phyloP scores from a whole-genome alignment of 805 yeast species.

The Soucietia sequanensis region DNA sequence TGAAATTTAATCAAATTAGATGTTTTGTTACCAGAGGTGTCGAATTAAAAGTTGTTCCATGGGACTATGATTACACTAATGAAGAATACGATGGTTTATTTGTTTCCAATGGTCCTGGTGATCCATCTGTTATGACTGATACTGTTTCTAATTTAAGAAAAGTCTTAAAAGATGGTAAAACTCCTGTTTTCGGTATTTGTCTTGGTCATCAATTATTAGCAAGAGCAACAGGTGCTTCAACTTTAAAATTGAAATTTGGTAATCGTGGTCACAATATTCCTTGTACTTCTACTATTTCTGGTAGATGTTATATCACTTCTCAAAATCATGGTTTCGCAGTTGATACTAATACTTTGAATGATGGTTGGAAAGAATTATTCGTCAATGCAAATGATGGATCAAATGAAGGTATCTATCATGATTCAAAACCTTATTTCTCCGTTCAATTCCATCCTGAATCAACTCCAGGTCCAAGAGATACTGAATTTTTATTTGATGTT shows the following conservation, averaged over 20 bases:
- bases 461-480: conserved; percentile 98
- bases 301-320: conserved; percentile 96
- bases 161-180: conserved; percentile 62
- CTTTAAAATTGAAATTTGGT: conserved; percentile 92
- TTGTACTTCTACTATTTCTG: conserved; percentile 83
- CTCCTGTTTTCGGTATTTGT: conserved; percentile 97
- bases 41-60: conserved; percentile 92
- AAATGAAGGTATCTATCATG: conserved; percentile 96
- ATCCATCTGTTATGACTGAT: conserved; percentile 80
- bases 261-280: conserved; percentile 99
- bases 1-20: conserved; percentile 96
- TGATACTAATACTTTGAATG: conserved; percentile 68
- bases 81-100: conserved; percentile 94
- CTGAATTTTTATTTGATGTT: conserved; percentile 94
- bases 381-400: conserved; percentile 96
- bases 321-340: conserved; percentile 99
- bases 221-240: conserved; percentile 91
- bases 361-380: conserved; percentile 91
- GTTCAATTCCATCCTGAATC: conserved; percentile 99
- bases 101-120: conserved; percentile 99
- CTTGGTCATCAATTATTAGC: conserved; percentile 97
- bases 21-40: conserved; percentile 96
- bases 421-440: conserved; percentile 85
- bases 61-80: conserved; percentile 80
- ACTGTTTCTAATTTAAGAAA: conserved; percentile 59